Conservation (phyloP, 1,284 basidiomycete genomes). For the Leccinum pachyderme region DNA sequence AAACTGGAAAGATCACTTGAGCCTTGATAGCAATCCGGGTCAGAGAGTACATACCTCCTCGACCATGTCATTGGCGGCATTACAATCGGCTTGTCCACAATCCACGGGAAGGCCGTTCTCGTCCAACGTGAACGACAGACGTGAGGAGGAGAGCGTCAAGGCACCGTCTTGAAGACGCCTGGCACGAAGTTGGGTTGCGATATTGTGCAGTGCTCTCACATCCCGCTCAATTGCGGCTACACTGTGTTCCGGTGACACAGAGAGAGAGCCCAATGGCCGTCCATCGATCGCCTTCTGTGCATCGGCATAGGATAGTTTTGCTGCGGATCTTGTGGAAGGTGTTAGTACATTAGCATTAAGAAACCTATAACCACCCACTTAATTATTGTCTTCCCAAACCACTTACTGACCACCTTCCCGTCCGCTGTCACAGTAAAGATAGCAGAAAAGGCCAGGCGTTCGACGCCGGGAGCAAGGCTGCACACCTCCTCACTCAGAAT, state of each 20-base stretch:
- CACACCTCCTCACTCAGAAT: constrained; percentile 89
- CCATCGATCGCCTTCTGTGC: constrained; percentile 85
- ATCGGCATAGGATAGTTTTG: constrained; percentile 81
- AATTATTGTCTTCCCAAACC: constrained; percentile 92
- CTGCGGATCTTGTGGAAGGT: constrained; percentile 62
- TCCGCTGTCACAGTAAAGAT: constrained; percentile 87
- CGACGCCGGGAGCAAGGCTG: constrained; percentile 83
- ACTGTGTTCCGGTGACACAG: constrained; percentile 57
- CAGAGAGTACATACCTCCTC: constrained; percentile 68
- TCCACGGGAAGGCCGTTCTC: constrained; percentile 82
- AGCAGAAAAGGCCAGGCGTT: constrained; percentile 87
- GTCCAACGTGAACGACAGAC: constrained; percentile 80
- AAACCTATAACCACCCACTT: constrained; percentile 49
- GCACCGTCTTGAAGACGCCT: constrained; percentile 83
- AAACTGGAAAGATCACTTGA: constrained; percentile 52
- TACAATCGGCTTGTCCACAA: constrained; percentile 63
- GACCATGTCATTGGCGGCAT: constrained; percentile 79
- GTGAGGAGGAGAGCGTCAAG: constrained; percentile 70
- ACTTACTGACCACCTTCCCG: constrained; percentile 80
- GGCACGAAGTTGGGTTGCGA: constrained; percentile 74
- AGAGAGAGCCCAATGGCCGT: constrained; percentile 50
- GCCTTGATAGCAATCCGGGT: background rate
- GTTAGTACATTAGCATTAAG: constrained; percentile 6
- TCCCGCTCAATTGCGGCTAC: constrained; percentile 71
- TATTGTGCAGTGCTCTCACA: constrained; percentile 64